Evolutionary conservation across 352 stramenopile genomes (phyloP).

Genomic region (Poterioochromonas sp.): DNA sequence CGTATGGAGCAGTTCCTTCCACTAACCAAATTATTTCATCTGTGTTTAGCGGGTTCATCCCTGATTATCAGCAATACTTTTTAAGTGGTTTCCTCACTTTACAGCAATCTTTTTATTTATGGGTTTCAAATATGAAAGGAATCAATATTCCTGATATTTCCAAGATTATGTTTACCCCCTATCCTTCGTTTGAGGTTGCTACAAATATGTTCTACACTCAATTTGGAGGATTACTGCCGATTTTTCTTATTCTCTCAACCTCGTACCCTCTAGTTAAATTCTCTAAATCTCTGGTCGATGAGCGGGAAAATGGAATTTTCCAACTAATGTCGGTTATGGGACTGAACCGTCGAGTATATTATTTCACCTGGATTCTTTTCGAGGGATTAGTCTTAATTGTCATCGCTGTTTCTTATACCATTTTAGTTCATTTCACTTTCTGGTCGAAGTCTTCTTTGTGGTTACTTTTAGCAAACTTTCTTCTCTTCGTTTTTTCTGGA

Average conservation of each 20-base stretch:
- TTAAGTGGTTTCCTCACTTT: slow-evolving; percentile 50
- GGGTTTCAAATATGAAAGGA: slow-evolving; percentile 47
- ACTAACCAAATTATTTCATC: slow-evolving; percentile 45
- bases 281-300: slow-evolving; percentile 66
- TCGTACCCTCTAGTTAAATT: slow-evolving; percentile 70
- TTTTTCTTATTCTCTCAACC: no score
- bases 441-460: neutral
- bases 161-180: no score
- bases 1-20: slow-evolving; percentile 51
- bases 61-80: slow-evolving; percentile 48
- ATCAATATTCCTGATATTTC: no score
- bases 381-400: slow-evolving; percentile 51
- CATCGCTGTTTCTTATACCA: slow-evolving; percentile 55
- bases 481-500: no score
- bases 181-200: no score
- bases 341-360: slow-evolving; percentile 49
- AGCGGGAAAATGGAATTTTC: slow-evolving; percentile 75
- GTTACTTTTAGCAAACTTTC: slow-evolving; percentile 34
- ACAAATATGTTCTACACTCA: no score
- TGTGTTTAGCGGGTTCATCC: slow-evolving; percentile 43
- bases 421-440: slow-evolving; percentile 21
- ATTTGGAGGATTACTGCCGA: no score
- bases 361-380: slow-evolving; percentile 53
- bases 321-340: slow-evolving; percentile 77
- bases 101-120: slow-evolving; percentile 46